Evolutionary conservation across 192 early-diverging fungal species (phyloP).

Genomic region (Phlyctochytrium arcticum): DNA sequence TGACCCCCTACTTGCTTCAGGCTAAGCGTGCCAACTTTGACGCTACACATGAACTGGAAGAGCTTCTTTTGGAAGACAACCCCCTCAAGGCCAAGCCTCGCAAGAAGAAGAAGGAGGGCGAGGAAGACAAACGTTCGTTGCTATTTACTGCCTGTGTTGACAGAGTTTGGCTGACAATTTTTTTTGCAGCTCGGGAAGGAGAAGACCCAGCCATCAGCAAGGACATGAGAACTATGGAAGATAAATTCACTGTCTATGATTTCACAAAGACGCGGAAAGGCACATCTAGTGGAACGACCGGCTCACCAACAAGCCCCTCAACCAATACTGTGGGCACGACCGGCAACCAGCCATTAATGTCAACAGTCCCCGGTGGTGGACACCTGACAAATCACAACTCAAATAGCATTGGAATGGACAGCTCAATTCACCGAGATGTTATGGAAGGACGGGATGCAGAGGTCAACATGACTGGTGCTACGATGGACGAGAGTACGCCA

Average conservation of each 20-base stretch:
- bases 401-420: not conserved
- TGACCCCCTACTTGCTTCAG: constrained; percentile 34
- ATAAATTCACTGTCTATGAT: constrained; percentile 72
- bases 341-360: not conserved
- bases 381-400: not conserved
- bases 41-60: constrained; percentile 92
- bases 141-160: constrained; percentile 1
- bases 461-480: constrained; percentile 13
- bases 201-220: constrained; percentile 38
- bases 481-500: not conserved
- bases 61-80: constrained; percentile 94
- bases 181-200: constrained; percentile 17
- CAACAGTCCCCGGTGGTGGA: not conserved
- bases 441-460: constrained; percentile 31
- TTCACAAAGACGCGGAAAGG: constrained; percentile 50
- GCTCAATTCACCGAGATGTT: constrained; percentile 19
- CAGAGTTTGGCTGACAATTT: constrained; percentile 2
- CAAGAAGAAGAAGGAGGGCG: constrained; percentile 45
- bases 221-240: constrained; percentile 75
- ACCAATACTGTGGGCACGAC: not conserved
- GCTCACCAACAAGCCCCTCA: not conserved
- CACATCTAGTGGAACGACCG: not conserved
- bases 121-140: constrained; percentile 26
- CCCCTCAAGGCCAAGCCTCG: constrained; percentile 78
- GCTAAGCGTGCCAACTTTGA: constrained; percentile 90